A percentile compares a stretch with the other conserved stretches of the same genome.
These are phyloP conservation scores for Echium plantagineum DNA, from an alignment of 257 asterid genomes.

Conservation along the genomic window DNA sequence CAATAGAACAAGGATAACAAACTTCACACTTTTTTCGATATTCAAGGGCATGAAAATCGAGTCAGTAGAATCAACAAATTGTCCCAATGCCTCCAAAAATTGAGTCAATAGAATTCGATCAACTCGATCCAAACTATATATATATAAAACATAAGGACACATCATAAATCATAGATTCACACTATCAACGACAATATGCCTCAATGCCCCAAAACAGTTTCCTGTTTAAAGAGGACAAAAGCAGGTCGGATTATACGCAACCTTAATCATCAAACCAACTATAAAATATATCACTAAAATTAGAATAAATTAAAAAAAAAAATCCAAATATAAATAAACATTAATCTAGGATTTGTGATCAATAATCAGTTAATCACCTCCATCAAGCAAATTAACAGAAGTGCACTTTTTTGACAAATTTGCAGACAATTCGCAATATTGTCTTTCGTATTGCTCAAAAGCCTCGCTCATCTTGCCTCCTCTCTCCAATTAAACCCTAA, in stretches of 20 bases:
- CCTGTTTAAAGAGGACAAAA: too few species aligned
- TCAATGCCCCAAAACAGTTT: too few species aligned
- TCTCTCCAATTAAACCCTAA: neutral
- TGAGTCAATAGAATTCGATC: neutral
- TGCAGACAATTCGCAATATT: conserved; percentile 48
- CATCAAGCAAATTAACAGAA: conserved; percentile 18
- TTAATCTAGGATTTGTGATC: conserved; percentile 10
- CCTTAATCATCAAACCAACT: neutral
- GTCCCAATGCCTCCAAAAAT: too few species aligned
- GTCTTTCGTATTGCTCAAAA: conserved; percentile 48
- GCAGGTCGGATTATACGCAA: too few species aligned
- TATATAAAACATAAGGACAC: neutral
- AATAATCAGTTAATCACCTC: conserved; percentile 25
- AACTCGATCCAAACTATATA: neutral
- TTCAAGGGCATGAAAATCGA: too few species aligned
- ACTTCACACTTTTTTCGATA: too few species aligned
- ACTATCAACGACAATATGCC: neutral
- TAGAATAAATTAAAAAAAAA: neutral
- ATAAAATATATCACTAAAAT: neutral
- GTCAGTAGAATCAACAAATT: too few species aligned
- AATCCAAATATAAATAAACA: neutral
- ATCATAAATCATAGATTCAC: neutral
- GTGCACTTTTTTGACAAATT: conserved; percentile 21
- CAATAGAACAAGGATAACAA: too few species aligned
- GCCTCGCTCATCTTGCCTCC: conserved; percentile 27